Percentiles rank a stretch among this genome's conserved stretches.
Conservation (phyloP, 495 filamentous ascomycete genomes). For the Oleoguttula mirabilis region DNA sequence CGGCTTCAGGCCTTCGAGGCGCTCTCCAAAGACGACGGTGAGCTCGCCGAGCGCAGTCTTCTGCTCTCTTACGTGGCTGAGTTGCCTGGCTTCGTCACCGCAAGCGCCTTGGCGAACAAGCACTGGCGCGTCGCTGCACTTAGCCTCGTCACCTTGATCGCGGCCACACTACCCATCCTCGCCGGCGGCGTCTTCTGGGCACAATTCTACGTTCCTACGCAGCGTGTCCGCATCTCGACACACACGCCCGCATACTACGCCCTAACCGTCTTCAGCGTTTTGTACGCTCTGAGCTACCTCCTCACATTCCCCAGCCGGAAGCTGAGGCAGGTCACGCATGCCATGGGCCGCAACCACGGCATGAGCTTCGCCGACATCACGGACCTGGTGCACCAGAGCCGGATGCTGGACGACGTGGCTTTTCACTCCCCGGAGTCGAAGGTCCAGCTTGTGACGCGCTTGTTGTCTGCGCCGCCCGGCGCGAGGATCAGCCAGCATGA, state of each 20-base stretch:
- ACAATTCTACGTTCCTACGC: constrained; percentile 43
- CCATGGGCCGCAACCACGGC: constrained; percentile 36
- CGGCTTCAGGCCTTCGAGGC: constrained; percentile 63
- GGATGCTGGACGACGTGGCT: constrained; percentile 53
- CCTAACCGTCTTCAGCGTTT: constrained; percentile 50
- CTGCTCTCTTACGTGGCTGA: constrained; percentile 61
- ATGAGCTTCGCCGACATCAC: constrained; percentile 63
- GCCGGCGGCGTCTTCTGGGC: constrained; percentile 74
- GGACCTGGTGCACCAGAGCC: constrained; percentile 58
- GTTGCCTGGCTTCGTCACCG: constrained; percentile 50
- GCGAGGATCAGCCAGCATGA: not conserved
- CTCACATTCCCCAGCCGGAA: constrained; percentile 31
- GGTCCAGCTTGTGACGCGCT: constrained; percentile 48
- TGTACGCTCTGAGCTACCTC: constrained; percentile 43
- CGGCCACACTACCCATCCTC: constrained; percentile 58
- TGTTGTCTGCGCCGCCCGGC: constrained; percentile 31
- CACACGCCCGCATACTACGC: constrained; percentile 56
- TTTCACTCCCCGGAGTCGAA: constrained; percentile 50
- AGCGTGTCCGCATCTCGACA: constrained; percentile 53
- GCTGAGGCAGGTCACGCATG: constrained; percentile 42
- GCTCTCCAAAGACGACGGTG: constrained; percentile 45
- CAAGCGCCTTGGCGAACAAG: constrained; percentile 48
- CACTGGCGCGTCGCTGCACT: constrained; percentile 63
- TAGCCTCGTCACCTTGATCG: constrained; percentile 51
- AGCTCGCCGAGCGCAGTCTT: constrained; percentile 53